Percentiles rank a stretch among this genome's conserved stretches.
These are phyloP conservation scores for Glycyrrhiza uralensis DNA, from an alignment of 306 rosid species.

Conservation along the genomic window DNA sequence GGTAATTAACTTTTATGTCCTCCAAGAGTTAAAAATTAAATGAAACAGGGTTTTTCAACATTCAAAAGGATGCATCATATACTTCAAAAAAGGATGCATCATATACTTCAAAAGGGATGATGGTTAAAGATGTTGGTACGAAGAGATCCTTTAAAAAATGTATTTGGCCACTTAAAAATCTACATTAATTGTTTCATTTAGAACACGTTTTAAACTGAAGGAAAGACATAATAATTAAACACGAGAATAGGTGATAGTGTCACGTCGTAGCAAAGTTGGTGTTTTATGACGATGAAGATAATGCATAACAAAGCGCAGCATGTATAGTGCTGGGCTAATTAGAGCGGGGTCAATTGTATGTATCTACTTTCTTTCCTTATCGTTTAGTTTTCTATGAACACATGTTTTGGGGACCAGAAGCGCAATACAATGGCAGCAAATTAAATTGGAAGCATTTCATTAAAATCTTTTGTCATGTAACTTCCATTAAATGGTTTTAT, in stretches of 20 bases:
- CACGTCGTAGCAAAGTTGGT: neutral
- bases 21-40: no score
- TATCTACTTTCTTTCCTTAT: conserved; percentile 14
- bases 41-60: no score
- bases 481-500: neutral
- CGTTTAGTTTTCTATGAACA: neutral
- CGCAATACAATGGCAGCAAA: neutral
- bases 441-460: neutral
- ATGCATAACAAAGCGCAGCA: conserved; percentile 1
- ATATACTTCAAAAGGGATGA: neutral
- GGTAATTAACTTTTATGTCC: no score
- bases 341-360: neutral
- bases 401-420: conserved; percentile 17
- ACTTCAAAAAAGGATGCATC: neutral
- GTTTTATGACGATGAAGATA: neutral
- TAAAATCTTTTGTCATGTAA: neutral
- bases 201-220: neutral
- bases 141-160: neutral
- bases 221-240: neutral
- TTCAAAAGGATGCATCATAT: neutral
- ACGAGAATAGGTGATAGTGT: neutral
- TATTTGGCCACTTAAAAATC: neutral
- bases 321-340: neutral
- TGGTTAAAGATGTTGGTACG: neutral
- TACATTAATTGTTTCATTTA: no score